Base-by-base conservation (phyloP, 345 rosid genomes). In the Mangifera indica region DNA sequence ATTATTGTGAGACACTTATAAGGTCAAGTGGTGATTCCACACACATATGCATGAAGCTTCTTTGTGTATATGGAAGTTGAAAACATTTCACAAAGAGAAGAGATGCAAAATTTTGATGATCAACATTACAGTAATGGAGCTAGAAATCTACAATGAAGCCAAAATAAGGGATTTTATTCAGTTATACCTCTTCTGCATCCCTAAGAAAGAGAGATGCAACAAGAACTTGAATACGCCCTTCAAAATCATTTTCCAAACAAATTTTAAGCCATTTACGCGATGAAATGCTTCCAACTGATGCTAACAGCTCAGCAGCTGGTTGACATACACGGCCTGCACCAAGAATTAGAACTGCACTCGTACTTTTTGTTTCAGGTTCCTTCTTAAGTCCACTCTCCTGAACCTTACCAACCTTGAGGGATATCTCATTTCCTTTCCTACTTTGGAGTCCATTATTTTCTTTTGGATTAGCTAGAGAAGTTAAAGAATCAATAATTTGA, bases 321-420 rank as follows among this genome's bases (percentile, higher is more conserved):
- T 78, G 90, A 79, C 97, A 93, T 67, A 94, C 98, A 56, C 92
- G 88, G 32, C 98, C 98, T 59, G 97, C 98, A 24, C 98, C 98
- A 74, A 92, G 79, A 77, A 94, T 92, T 58, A 94, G 86, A 80
- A 90, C 91, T 4, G 86, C 57, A 63, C 73, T 71, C 77, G 63
- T 88, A 75, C 63, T 84, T 54, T 73, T 77, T 54, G 60, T 72
- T 42, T 79, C 85, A 64, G 66, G 52, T 72, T 44, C 79, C 70
- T 72, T 73, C 79, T 76, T 76, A 29, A 32, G 74, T 51, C 61
- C 82, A 48, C 53, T 79, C 70, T 84, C 85, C 80, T 82, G 85
- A 73, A 84, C 81, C 79, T 83, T 84, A 13, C 88, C 92, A 53
- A 87, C 78, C 67, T 61, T 85, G 29, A 80, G 63, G 63, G 90